Conservation (phyloP, 495 filamentous ascomycete genomes). For the Filosporella fistucella region DNA sequence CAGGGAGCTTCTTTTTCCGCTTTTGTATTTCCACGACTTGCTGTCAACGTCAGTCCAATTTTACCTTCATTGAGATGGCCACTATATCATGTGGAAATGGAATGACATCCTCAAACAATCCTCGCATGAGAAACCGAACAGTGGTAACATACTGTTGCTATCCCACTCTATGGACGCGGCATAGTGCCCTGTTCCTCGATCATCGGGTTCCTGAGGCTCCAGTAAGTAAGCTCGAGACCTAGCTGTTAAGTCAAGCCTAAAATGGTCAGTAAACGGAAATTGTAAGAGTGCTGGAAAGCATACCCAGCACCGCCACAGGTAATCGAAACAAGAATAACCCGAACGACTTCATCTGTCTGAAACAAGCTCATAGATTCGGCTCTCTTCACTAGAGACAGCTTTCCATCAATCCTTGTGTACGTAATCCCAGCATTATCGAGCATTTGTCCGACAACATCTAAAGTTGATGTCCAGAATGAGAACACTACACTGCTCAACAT, state of each 20-base stretch:
- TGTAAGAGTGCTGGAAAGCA: constrained; percentile 1
- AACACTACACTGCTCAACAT: constrained; percentile 36
- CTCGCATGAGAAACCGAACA: constrained; percentile 27
- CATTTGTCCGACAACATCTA: constrained; percentile 33
- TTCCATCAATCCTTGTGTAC: constrained; percentile 38
- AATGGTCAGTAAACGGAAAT: background rate
- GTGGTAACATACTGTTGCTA: constrained; percentile 32
- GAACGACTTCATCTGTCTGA: constrained; percentile 23
- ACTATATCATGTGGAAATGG: background rate
- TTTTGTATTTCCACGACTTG: background rate
- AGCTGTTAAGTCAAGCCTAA: constrained; percentile 31
- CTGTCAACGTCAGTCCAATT: background rate
- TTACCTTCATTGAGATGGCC: background rate
- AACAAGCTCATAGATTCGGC: constrained; percentile 30
- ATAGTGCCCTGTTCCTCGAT: constrained; percentile 38
- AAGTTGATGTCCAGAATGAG: constrained; percentile 39
- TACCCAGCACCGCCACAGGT: constrained; percentile 38
- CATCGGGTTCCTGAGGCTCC: constrained; percentile 37
- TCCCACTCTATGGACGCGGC: constrained; percentile 33
- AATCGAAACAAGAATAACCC: constrained; percentile 34
- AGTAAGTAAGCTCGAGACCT: constrained; percentile 37
- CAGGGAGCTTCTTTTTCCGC: background rate
- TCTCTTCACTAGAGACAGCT: constrained; percentile 28
- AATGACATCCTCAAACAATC: constrained; percentile 33
- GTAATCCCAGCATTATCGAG: constrained; percentile 28